A percentile compares a stretch with the other conserved stretches of the same genome.
Evolutionary conservation across 495 filamentous ascomycete species (phyloP).

Genomic region (Trichoderma gamsii): DNA sequence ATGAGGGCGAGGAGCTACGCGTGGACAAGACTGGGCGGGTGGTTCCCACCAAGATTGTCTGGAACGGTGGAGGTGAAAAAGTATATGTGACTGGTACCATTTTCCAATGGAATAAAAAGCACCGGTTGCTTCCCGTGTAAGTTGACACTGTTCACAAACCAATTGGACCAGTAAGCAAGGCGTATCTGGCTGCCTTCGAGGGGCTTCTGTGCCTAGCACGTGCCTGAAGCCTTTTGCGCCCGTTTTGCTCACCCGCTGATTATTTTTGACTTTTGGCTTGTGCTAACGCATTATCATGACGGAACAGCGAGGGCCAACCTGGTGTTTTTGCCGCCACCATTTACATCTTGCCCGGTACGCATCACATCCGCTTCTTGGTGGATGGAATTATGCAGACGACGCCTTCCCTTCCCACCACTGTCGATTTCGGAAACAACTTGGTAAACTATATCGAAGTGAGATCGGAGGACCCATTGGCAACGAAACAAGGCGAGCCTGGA

Average conservation of each 20-base stretch:
- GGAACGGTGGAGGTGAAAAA: constrained; percentile 72
- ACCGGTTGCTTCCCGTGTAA: constrained; percentile 76
- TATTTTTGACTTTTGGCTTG: not conserved
- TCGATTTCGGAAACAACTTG: constrained; percentile 92
- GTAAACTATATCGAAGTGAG: constrained; percentile 97
- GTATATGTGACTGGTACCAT: constrained; percentile 97
- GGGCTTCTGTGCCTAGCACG: not conserved
- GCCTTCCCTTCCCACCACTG: constrained; percentile 80
- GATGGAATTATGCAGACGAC: constrained; percentile 88
- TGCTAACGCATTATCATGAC: not conserved
- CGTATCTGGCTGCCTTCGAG: no score
- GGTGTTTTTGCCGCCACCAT: constrained; percentile 66
- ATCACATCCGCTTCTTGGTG: constrained; percentile 94
- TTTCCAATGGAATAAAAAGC: constrained; percentile 91
- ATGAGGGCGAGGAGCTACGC: constrained; percentile 65
- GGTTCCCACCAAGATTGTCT: constrained; percentile 78
- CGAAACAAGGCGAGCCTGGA: not conserved
- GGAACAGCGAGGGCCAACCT: constrained; percentile 42
- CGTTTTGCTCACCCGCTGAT: not conserved
- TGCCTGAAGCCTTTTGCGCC: not conserved
- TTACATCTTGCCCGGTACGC: constrained; percentile 82
- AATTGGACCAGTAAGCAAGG: no score
- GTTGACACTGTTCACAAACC: constrained; percentile 24
- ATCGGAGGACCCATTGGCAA: constrained; percentile 53
- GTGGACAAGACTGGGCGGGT: constrained; percentile 56